Evolutionary conservation across 2,329 filamentous ascomycete genomes (phyloP).

Genomic region (Colletotrichum sp.): DNA sequence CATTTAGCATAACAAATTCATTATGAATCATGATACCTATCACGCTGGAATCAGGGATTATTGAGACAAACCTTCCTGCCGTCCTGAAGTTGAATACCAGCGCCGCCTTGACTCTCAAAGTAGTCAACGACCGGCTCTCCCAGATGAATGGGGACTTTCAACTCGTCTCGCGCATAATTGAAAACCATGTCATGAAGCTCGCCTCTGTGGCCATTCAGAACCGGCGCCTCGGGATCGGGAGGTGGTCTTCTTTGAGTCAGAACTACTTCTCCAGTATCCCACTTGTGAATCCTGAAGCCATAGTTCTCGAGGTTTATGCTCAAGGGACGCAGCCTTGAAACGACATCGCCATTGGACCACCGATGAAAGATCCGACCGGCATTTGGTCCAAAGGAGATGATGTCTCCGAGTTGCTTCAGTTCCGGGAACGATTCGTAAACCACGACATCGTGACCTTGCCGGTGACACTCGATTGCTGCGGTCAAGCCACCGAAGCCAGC

Average conservation of each 20-base stretch:
- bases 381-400: conserved; percentile 67
- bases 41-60: fast-evolving
- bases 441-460: conserved; percentile 63
- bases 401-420: conserved; percentile 58
- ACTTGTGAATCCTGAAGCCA: conserved; percentile 68
- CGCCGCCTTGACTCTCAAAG: not conserved
- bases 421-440: conserved; percentile 64
- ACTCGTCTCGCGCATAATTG: conserved; percentile 57
- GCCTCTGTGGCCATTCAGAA: conserved; percentile 65
- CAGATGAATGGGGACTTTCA: not conserved
- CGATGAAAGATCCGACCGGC: conserved; percentile 65
- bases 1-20: too few species aligned
- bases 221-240: conserved; percentile 50
- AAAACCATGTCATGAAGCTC: conserved; percentile 66
- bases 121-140: not conserved
- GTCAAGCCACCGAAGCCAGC: conserved; percentile 45
- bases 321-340: conserved; percentile 2
- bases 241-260: conserved; percentile 57
- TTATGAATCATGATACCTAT: too few species aligned
- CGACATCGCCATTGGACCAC: conserved; percentile 56
- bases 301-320: conserved; percentile 33
- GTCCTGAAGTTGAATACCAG: not conserved
- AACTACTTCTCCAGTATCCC: conserved; percentile 46
- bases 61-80: not conserved
- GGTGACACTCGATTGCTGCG: conserved; percentile 66